Conservation (phyloP, 1,284 basidiomycete species). For the Ganoderma multipileum region DNA sequence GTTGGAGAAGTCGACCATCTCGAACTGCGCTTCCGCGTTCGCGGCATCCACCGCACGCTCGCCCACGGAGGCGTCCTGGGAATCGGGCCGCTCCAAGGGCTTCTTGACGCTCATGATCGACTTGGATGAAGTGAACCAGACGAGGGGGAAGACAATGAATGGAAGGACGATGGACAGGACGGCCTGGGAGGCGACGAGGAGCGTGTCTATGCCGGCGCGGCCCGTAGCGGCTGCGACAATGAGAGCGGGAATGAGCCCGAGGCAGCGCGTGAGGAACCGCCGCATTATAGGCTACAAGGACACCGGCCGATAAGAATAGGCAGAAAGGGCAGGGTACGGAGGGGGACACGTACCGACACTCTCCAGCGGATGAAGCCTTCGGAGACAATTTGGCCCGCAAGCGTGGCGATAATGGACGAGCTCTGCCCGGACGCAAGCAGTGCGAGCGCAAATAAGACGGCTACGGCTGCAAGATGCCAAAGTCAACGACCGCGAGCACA, state of each 20-base stretch:
- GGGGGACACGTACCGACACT: conserved; percentile 65
- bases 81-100: conserved; percentile 18
- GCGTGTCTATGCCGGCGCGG: conserved; percentile 74
- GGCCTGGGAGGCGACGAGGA: conserved; percentile 91
- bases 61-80: conserved; percentile 8
- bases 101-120: conserved; percentile 70
- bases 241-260: conserved; percentile 90
- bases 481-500: background rate
- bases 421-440: conserved; percentile 90
- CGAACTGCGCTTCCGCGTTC: conserved; percentile 30
- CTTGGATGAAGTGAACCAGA: conserved; percentile 77
- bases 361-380: conserved; percentile 96
- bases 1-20: conserved; percentile 67
- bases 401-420: conserved; percentile 91
- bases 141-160: conserved; percentile 83
- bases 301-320: conserved; percentile 4
- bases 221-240: conserved; percentile 83
- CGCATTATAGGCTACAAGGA: conserved; percentile 73
- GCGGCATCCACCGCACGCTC: conserved; percentile 6
- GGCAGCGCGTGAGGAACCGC: conserved; percentile 82
- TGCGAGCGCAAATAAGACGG: conserved; percentile 86
- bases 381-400: conserved; percentile 92
- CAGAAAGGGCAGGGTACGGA: conserved; percentile 14
- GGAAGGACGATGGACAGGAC: conserved; percentile 89
- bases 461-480: conserved; percentile 58